These are phyloP conservation scores for Russula emetica DNA, from an alignment of 768 basidiomycete species.

Conservation along the genomic window DNA sequence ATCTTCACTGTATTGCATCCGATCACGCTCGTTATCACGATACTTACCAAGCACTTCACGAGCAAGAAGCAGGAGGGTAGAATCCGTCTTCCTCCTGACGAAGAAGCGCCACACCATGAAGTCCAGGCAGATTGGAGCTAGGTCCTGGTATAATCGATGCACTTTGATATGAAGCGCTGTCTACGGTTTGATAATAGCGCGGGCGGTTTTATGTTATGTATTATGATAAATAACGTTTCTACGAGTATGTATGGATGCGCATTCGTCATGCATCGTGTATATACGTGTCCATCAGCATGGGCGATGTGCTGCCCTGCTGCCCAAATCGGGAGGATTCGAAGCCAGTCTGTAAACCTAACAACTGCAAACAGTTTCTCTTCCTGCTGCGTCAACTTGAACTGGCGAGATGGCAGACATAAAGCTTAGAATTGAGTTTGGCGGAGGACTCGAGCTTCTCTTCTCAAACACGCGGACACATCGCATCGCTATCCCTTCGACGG, in stretches of 20 bases:
- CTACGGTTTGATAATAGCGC: not conserved
- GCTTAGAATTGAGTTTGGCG: constrained; percentile 73
- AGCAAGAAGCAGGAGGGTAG: constrained; percentile 34
- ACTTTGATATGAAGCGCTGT: not conserved
- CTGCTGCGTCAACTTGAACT: not conserved
- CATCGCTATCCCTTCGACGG: constrained; percentile 49
- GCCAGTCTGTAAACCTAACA: constrained; percentile 6
- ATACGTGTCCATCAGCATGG: not conserved
- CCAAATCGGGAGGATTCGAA: too few species aligned
- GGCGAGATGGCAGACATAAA: constrained; percentile 29
- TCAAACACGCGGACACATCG: constrained; percentile 58
- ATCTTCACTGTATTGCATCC: constrained; percentile 66
- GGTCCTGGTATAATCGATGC: not conserved
- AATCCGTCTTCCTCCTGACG: constrained; percentile 45
- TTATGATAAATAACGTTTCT: not conserved
- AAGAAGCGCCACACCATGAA: constrained; percentile 23
- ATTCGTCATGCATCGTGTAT: not conserved
- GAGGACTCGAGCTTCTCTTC: constrained; percentile 85
- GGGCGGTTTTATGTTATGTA: not conserved
- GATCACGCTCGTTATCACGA: constrained; percentile 47
- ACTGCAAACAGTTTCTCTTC: not conserved
- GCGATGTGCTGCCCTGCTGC: not conserved
- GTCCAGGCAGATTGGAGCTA: constrained; percentile 25
- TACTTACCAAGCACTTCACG: constrained; percentile 38
- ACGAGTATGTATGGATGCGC: not conserved